Percentiles rank a stretch among this genome's conserved stretches.
phyloP scores from a whole-genome alignment of 306 rosid genomes.

The Glycine soja region DNA sequence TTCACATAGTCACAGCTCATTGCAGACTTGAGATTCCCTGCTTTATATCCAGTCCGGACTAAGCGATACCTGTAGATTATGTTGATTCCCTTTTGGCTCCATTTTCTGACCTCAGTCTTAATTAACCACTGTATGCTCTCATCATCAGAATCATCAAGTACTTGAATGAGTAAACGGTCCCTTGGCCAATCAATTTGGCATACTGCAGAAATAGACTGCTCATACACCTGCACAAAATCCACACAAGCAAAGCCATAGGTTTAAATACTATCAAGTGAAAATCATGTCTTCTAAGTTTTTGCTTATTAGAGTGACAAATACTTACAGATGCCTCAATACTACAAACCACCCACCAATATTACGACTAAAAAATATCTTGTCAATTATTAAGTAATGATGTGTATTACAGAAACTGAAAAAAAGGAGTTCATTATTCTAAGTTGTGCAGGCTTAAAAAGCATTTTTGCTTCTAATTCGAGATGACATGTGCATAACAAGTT shows the following conservation, averaged over 20 bases:
- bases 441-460: background rate
- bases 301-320: slow-evolving; percentile 3
- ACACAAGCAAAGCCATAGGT: slow-evolving; percentile 12
- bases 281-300: slow-evolving; percentile 22
- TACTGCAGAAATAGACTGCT: slow-evolving; percentile 83
- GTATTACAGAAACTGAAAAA: background rate
- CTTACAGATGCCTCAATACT: background rate
- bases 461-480: slow-evolving; percentile 23
- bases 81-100: slow-evolving; percentile 80
- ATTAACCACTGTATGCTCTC: slow-evolving; percentile 75
- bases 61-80: slow-evolving; percentile 74
- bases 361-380: background rate
- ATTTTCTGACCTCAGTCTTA: slow-evolving; percentile 69
- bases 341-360: background rate
- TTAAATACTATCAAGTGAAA: background rate
- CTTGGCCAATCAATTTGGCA: slow-evolving; percentile 87
- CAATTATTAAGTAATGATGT: background rate
- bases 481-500: background rate
- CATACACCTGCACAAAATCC: slow-evolving; percentile 70
- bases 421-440: background rate
- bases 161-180: slow-evolving; percentile 74
- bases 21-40: slow-evolving; percentile 87
- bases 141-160: slow-evolving; percentile 81
- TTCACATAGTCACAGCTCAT: slow-evolving; percentile 49
- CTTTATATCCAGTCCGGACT: slow-evolving; percentile 80